These are phyloP conservation scores for Erigeron canadensis DNA, from an alignment of 129 eudicot genomes.

Conservation along the genomic window DNA sequence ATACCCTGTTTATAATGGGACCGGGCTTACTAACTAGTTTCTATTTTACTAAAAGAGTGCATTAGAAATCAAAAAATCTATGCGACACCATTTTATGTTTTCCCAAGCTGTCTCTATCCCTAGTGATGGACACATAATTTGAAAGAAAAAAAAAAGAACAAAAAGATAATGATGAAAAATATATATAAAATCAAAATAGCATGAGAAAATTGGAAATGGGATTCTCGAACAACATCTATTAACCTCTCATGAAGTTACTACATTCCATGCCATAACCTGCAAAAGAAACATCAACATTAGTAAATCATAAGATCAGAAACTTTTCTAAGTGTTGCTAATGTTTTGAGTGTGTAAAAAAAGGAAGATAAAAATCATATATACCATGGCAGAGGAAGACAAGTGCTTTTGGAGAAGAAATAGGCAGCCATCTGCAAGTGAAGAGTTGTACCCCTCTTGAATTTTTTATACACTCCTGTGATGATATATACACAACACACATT, in stretches of 20 bases:
- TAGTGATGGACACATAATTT: neutral
- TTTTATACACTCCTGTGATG: constrained; percentile 58
- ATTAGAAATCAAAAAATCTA: too few relatives aligned
- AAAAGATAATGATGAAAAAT: too few relatives aligned
- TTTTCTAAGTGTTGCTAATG: neutral
- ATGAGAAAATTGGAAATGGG: neutral
- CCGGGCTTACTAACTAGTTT: too few relatives aligned
- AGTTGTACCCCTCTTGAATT: constrained; percentile 83
- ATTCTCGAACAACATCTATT: neutral
- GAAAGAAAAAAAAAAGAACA: neutral
- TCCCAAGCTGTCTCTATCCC: too few relatives aligned
- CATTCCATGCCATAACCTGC: constrained; percentile 99
- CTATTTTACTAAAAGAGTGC: too few relatives aligned
- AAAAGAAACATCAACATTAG: constrained; percentile 15
- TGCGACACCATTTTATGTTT: too few relatives aligned
- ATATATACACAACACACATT: constrained; percentile 16
- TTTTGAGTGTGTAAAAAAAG: neutral
- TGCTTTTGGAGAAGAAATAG: constrained; percentile 83
- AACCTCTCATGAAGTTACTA: constrained; percentile 90
- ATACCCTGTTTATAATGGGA: too few relatives aligned
- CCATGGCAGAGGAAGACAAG: constrained; percentile 98
- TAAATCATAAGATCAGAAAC: constrained; percentile 1
- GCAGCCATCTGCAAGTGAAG: constrained; percentile 97
- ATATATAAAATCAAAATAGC: neutral
- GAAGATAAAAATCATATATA: constrained; percentile 21